phyloP scores from a whole-genome alignment of 176 grass and related monocot genomes.

The Panicum miliaceum region DNA sequence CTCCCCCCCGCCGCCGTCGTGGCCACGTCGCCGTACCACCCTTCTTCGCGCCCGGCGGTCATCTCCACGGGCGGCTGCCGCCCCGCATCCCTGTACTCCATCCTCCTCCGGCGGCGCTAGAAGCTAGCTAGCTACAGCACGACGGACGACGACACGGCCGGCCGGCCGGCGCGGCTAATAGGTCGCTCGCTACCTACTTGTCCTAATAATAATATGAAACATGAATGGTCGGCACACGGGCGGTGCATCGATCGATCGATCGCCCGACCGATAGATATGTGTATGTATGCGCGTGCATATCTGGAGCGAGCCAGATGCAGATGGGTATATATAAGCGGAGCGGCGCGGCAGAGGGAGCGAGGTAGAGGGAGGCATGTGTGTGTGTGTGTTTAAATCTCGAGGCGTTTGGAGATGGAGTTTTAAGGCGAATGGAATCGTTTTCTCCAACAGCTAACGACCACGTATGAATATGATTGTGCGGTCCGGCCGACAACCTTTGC shows the following conservation, averaged over 20 bases:
- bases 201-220: neutral
- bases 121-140: neutral
- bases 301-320: neutral
- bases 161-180: too few relatives aligned
- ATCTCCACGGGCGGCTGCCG: neutral
- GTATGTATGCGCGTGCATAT: neutral
- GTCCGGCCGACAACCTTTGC: too few relatives aligned
- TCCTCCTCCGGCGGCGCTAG: neutral
- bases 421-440: neutral
- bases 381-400: too few relatives aligned
- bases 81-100: conserved; percentile 8
- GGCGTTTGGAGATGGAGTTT: neutral
- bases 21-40: neutral
- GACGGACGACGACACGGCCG: neutral
- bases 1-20: neutral
- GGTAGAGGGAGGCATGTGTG: neutral
- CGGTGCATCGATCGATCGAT: too few relatives aligned
- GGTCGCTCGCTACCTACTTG: neutral
- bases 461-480: too few relatives aligned
- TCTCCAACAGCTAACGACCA: neutral
- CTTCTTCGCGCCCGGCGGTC: neutral
- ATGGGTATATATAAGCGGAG: neutral
- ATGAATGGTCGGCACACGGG: neutral
- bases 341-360: neutral
- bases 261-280: too few relatives aligned